Base-by-base conservation (phyloP, 495 filamentous ascomycete genomes). In the Glonium stellatum region DNA sequence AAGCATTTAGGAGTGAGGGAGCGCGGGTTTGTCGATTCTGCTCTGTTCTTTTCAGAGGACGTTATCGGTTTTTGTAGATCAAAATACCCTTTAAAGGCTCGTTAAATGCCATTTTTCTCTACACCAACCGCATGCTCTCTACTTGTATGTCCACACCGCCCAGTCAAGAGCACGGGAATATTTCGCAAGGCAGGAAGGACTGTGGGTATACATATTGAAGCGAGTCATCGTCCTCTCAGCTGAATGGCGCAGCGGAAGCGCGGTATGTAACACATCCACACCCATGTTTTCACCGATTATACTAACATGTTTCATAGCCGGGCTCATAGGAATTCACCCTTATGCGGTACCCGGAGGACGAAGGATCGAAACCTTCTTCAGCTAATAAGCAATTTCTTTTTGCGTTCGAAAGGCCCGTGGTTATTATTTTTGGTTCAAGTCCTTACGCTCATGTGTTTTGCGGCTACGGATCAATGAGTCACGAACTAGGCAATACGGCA, bases 231-330 rank as follows among this genome's bases (percentile, higher is more conserved):
- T 46, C 10, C 21, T 42, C 18, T 25, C 52, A 67, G 61, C 57
- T 58, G 31, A 50, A 27, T 61, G 61, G 65, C 65, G 57, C 61
- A 67, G 61, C 57, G 65, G 65, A 61, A 67, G 61, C 61, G 65
- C 61, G 19, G 48, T 25, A 51, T 5, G 13, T 31, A 8, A 15
- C 15, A 8, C 39, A 44, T 18, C 39, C 39, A 15, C 2, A 1
- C 39, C 4, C 39, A 4, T 44, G 13, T 11, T 4, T 44, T 44
- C 39, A 44, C 39, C 12, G 39, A 31, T 11, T 15, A 44, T 44
- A 44, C 39, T 44, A 44, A 44, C 18, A 18, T 1, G 39, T 11
- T 44, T 11, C 39, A 44, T 11, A 44, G 65, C 65, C 61, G 65
- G 65, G 65, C 65, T 67, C 64, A 67, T 67, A 67, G 18, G 5